Evolutionary conservation across 2,329 filamentous ascomycete genomes (phyloP).

Genomic region (Tolypocladium ophioglossoides): DNA sequence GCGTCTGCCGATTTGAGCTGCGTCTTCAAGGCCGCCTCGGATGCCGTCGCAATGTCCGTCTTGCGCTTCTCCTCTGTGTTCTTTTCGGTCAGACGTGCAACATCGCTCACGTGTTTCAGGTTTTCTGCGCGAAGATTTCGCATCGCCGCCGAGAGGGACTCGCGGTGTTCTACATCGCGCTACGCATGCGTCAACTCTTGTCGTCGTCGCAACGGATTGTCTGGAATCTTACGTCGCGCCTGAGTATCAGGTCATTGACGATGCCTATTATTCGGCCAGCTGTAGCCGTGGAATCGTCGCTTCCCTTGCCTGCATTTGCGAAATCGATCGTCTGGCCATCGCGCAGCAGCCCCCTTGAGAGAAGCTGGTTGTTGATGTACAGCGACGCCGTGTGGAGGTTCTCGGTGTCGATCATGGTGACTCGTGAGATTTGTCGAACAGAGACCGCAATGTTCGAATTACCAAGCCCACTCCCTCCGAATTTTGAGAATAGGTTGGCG

Average conservation of each 20-base stretch:
- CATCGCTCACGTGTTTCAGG: constrained; percentile 59
- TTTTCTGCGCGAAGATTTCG: constrained; percentile 66
- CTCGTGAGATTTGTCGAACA: neutral
- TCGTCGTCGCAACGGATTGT: neutral
- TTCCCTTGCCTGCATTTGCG: constrained; percentile 54
- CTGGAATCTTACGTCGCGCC: constrained; percentile 59
- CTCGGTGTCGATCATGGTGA: constrained; percentile 44
- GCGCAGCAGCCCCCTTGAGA: constrained; percentile 53
- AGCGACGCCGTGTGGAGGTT: constrained; percentile 57
- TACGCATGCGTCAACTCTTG: constrained; percentile 25
- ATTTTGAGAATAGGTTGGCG: neutral
- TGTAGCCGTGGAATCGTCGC: constrained; percentile 44
- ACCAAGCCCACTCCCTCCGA: neutral
- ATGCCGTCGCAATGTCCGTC: constrained; percentile 51
- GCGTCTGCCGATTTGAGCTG: constrained; percentile 67
- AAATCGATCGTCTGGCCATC: constrained; percentile 76
- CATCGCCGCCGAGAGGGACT: constrained; percentile 69
- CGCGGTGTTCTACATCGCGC: constrained; percentile 84
- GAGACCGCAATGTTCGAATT: neutral
- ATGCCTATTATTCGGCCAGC: constrained; percentile 86
- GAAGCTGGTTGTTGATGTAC: constrained; percentile 63
- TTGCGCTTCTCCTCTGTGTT: constrained; percentile 43
- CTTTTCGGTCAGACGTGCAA: constrained; percentile 47
- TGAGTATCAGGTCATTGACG: constrained; percentile 83
- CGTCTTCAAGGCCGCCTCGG: constrained; percentile 57